Evolutionary conservation across 495 filamentous ascomycete species (phyloP).

Genomic region (Astrothelium macrocarpum): DNA sequence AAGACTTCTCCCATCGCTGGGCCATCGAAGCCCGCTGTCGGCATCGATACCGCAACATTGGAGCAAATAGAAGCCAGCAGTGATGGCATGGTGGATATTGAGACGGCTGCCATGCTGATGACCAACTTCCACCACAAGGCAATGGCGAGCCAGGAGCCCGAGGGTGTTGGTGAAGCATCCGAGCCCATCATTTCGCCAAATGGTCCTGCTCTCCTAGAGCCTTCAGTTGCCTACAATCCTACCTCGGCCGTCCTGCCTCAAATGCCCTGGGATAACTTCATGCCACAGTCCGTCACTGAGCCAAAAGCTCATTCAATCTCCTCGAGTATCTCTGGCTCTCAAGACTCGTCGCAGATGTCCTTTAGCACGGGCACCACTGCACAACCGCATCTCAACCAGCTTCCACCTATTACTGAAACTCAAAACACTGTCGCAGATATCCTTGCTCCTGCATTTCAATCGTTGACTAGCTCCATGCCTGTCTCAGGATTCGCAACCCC

Average conservation of each 20-base stretch:
- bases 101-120: constrained; percentile 98
- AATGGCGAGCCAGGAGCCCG: constrained; percentile 64
- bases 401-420: constrained; percentile 59
- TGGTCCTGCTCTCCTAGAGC: constrained; percentile 34
- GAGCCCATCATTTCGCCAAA: constrained; percentile 65
- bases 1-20: constrained; percentile 55
- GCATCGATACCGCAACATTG: constrained; percentile 76
- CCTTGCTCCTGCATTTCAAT: constrained; percentile 51
- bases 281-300: constrained; percentile 47
- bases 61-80: constrained; percentile 92
- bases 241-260: constrained; percentile 73
- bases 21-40: constrained; percentile 72
- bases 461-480: constrained; percentile 59
- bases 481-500: constrained; percentile 65
- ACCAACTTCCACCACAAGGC: constrained; percentile 98
- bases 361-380: constrained; percentile 47
- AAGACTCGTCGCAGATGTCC: constrained; percentile 51
- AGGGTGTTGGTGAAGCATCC: constrained; percentile 49
- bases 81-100: constrained; percentile 93
- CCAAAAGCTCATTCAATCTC: constrained; percentile 57
- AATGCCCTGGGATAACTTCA: constrained; percentile 82
- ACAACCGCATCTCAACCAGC: constrained; percentile 47
- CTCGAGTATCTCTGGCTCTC: constrained; percentile 52
- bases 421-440: constrained; percentile 49
- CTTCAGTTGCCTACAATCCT: constrained; percentile 47